A percentile compares a stretch with the other conserved stretches of the same genome.
Conservation (phyloP, 305 asterid genomes). For the Salvia sclarea region DNA sequence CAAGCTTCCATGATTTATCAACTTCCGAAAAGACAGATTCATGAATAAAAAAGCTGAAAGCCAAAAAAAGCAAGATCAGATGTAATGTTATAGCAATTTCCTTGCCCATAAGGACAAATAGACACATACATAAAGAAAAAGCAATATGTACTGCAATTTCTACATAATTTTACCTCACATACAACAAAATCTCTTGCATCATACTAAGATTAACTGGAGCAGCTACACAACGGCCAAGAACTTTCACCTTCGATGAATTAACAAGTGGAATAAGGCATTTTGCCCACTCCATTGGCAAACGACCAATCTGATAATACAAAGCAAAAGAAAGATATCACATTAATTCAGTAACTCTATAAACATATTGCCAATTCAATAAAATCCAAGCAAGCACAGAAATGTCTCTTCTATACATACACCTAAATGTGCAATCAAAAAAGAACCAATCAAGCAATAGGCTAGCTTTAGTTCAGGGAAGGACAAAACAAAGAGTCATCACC, state of each 20-base stretch:
- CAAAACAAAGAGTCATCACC: too few relatives aligned
- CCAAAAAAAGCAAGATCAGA: conserved; percentile 11
- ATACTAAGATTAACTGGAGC: conserved; percentile 62
- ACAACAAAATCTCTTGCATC: conserved; percentile 82
- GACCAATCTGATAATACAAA: conserved; percentile 60
- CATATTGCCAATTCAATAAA: background rate
- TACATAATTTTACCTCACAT: conserved; percentile 58
- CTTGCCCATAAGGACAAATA: background rate
- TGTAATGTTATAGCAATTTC: background rate
- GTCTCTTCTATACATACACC: background rate
- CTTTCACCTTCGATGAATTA: conserved; percentile 71
- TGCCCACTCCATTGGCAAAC: conserved; percentile 91
- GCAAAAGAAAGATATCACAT: background rate
- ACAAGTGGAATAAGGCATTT: conserved; percentile 84
- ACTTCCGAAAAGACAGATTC: conserved; percentile 54
- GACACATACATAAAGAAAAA: background rate
- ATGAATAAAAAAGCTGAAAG: conserved; percentile 63
- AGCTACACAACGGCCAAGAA: conserved; percentile 70
- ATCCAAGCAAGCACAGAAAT: background rate
- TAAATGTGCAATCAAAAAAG: background rate
- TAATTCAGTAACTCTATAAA: background rate
- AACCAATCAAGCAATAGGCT: background rate
- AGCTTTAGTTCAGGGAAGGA: too few relatives aligned
- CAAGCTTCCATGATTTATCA: conserved; percentile 73
- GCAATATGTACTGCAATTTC: background rate